Conservation (phyloP, 495 filamentous ascomycete genomes). For the Trichoderma asperelloides region DNA sequence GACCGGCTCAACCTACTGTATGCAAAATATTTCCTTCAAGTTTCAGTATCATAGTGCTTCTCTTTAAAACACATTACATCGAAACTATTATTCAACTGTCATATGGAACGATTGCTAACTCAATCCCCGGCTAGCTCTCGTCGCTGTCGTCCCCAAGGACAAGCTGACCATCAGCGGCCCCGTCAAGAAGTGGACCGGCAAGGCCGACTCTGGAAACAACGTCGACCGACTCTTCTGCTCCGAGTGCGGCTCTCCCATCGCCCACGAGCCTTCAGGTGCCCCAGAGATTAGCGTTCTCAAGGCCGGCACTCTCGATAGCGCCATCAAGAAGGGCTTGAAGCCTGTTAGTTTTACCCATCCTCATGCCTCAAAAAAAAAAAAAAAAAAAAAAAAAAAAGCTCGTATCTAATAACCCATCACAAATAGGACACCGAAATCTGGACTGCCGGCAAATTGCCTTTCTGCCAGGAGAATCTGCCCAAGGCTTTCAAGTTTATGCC, state of each 20-base stretch:
- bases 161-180: slow-evolving; percentile 52
- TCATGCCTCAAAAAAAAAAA: background rate
- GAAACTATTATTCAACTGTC: too few relatives aligned
- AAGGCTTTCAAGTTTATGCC: slow-evolving; percentile 56
- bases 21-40: slow-evolving; percentile 10
- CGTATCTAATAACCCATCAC: background rate
- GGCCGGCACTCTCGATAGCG: slow-evolving; percentile 51
- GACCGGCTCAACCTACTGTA: slow-evolving; percentile 60
- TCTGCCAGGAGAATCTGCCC: slow-evolving; percentile 54
- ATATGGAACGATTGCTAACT: background rate
- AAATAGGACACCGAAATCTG: slow-evolving; percentile 58
- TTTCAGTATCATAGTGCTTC: background rate
- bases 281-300: slow-evolving; percentile 61
- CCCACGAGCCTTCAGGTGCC: slow-evolving; percentile 58
- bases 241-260: slow-evolving; percentile 61
- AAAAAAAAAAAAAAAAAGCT: too few relatives aligned
- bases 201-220: slow-evolving; percentile 44
- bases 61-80: too few relatives aligned
- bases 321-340: slow-evolving; percentile 60
- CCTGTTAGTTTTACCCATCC: slow-evolving; percentile 34
- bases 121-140: slow-evolving; percentile 40
- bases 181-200: slow-evolving; percentile 50
- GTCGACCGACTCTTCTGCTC: slow-evolving; percentile 62
- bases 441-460: slow-evolving; percentile 58
- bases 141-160: slow-evolving; percentile 56